Percentiles rank a stretch among this genome's conserved stretches.
phyloP scores from a whole-genome alignment of 2,329 filamentous ascomycete genomes.

The Samsoniella hepiali region DNA sequence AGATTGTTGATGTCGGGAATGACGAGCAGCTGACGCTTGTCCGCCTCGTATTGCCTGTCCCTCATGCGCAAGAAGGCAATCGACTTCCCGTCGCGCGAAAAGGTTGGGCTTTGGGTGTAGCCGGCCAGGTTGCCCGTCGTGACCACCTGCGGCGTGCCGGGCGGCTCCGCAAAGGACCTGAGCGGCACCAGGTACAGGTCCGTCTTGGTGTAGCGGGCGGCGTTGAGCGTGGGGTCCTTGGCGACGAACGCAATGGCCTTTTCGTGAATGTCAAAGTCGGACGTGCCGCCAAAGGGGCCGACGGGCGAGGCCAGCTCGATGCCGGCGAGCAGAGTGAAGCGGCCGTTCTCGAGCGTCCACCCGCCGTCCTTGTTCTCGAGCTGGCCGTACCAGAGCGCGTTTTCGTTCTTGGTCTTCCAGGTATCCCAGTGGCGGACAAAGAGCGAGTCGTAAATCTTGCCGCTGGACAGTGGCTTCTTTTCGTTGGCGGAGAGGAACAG shows the following conservation, averaged over 20 bases:
- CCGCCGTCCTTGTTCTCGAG: slow-evolving; percentile 44
- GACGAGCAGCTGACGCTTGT: slow-evolving; percentile 63
- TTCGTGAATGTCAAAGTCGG: slow-evolving; percentile 73
- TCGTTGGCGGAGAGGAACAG: slow-evolving; percentile 64
- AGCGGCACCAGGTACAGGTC: slow-evolving; percentile 74
- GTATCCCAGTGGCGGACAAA: slow-evolving; percentile 82
- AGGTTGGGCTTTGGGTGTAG: slow-evolving; percentile 64
- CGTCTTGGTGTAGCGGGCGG: slow-evolving; percentile 74
- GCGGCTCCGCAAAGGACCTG: slow-evolving; percentile 54
- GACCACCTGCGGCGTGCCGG: slow-evolving; percentile 47
- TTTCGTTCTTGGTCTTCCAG: slow-evolving; percentile 67
- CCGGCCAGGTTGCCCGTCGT: slow-evolving; percentile 59
- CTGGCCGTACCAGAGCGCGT: slow-evolving; percentile 69
- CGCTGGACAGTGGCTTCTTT: slow-evolving; percentile 59
- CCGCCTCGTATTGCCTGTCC: slow-evolving; percentile 73
- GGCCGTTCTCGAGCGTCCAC: slow-evolving; percentile 41
- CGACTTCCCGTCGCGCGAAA: slow-evolving; percentile 68
- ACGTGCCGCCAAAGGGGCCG: slow-evolving; percentile 71
- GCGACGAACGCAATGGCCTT: slow-evolving; percentile 69
- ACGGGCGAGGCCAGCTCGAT: slow-evolving; percentile 64
- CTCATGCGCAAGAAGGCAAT: slow-evolving; percentile 80
- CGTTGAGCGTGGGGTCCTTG: slow-evolving; percentile 68
- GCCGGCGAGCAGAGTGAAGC: slow-evolving; percentile 63
- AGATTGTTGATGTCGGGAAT: slow-evolving; percentile 59
- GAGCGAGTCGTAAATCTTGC: slow-evolving; percentile 68